A percentile compares a stretch with the other conserved stretches of the same genome.
Evolutionary conservation across 2,329 filamentous ascomycete species (phyloP).

Genomic region (Talaromyces sp.): DNA sequence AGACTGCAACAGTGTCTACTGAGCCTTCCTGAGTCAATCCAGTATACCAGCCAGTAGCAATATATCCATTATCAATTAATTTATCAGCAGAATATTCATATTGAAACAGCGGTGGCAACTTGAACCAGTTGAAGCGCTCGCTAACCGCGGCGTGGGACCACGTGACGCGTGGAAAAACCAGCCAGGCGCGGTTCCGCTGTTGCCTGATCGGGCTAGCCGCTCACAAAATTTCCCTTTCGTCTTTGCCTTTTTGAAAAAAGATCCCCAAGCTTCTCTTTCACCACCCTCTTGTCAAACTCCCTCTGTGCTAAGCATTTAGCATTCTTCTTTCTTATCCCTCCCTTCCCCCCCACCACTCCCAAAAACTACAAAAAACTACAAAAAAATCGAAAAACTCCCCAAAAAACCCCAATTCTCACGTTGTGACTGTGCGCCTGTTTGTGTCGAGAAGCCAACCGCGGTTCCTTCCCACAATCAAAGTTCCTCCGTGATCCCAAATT

Average conservation of each 20-base stretch:
- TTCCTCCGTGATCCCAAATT: conserved; percentile 14
- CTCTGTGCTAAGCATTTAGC: conserved; percentile 16
- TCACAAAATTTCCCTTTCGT: conserved; percentile 24
- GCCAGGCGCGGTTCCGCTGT: neutral
- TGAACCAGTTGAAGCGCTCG: conserved; percentile 1
- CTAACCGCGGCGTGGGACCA: conserved; percentile 4
- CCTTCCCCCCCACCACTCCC: conserved; percentile 23
- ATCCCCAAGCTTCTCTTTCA: conserved; percentile 13
- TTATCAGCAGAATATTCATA: too few species aligned
- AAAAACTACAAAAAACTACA: conserved; percentile 28
- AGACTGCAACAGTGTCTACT: neutral
- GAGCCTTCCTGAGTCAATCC: too few species aligned
- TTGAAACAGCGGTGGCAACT: conserved; percentile 2
- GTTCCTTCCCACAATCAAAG: conserved; percentile 12
- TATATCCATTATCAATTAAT: neutral
- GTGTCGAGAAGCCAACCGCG: conserved; percentile 14
- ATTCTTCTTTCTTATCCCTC: conserved; percentile 17
- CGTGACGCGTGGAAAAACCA: conserved; percentile 8
- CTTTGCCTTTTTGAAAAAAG: conserved; percentile 24
- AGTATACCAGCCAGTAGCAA: neutral
- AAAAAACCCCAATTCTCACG: conserved; percentile 22
- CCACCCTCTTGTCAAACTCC: conserved; percentile 13
- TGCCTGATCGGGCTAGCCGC: conserved; percentile 8
- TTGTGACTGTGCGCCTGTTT: conserved; percentile 29
- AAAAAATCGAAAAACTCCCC: conserved; percentile 32